A percentile compares a stretch with the other conserved stretches of the same genome.
phyloP scores from a whole-genome alignment of 805 yeast species.

The Candida yuanshanica region DNA sequence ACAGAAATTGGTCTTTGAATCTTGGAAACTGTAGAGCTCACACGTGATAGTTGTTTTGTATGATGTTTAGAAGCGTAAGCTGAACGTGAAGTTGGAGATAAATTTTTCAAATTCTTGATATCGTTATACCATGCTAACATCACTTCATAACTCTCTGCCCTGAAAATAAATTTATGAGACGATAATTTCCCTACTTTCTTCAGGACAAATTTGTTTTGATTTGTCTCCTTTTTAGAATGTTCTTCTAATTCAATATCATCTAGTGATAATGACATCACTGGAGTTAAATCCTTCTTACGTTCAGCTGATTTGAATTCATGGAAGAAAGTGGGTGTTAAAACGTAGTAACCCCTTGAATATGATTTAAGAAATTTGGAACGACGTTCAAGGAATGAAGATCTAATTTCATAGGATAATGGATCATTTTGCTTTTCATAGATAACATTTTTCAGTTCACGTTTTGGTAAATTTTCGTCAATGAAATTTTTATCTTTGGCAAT shows the following conservation, averaged over 20 bases:
- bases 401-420: constrained; percentile 59
- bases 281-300: constrained; percentile 72
- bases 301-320: constrained; percentile 88
- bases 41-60: constrained; percentile 21
- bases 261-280: constrained; percentile 76
- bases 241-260: constrained; percentile 80
- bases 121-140: constrained; percentile 87
- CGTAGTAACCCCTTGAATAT: constrained; percentile 89
- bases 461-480: constrained; percentile 55
- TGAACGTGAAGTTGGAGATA: constrained; percentile 32
- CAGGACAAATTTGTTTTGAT: constrained; percentile 69
- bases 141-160: constrained; percentile 73
- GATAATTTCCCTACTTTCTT: constrained; percentile 71
- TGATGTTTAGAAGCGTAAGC: constrained; percentile 21
- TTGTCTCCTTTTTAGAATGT: constrained; percentile 69
- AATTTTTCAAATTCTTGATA: constrained; percentile 57
- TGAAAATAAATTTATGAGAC: constrained; percentile 92
- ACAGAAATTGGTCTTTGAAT: constrained; percentile 13
- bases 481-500: constrained; percentile 67
- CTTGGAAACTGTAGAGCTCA: constrained; percentile 26
- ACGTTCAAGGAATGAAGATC: constrained; percentile 80
- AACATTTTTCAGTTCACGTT: constrained; percentile 57
- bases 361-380: constrained; percentile 87
- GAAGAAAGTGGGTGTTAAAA: constrained; percentile 77
- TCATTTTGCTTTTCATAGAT: constrained; percentile 64